A percentile compares a stretch with the other conserved stretches of the same genome.
These are phyloP conservation scores for Leptodontidium sp. DNA, from an alignment of 2,329 filamentous ascomycete genomes.

Conservation along the genomic window DNA sequence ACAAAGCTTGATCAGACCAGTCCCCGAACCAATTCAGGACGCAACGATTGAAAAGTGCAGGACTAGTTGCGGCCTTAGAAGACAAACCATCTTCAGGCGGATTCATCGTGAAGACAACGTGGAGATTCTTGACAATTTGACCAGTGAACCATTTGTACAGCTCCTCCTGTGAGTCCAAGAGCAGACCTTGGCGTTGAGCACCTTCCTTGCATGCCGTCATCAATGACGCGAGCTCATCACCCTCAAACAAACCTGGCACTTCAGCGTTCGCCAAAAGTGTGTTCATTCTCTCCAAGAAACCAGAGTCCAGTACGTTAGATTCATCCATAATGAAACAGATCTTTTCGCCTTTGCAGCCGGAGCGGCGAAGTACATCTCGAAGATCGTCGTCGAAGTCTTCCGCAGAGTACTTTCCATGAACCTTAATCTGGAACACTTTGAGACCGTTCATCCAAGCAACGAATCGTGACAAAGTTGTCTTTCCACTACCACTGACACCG, in stretches of 20 bases:
- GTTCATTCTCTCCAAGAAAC: constrained; percentile 99
- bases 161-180: constrained; percentile 97
- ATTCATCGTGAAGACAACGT: constrained; percentile 99
- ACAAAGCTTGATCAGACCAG: constrained; percentile 98
- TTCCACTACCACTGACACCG: constrained; percentile 97
- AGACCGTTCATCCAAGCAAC: constrained; percentile 99
- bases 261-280: constrained; percentile 98
- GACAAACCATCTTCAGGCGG: constrained; percentile 93
- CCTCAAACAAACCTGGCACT: constrained; percentile 97
- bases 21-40: constrained; percentile 99
- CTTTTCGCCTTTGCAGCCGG: constrained; percentile 98
- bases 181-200: constrained; percentile 91
- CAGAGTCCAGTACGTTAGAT: constrained; percentile 96
- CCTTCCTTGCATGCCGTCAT: constrained; percentile 99
- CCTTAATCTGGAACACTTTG: constrained; percentile 99
- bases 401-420: constrained; percentile 96
- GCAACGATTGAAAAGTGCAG: constrained; percentile 98
- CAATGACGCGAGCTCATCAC: constrained; percentile 96
- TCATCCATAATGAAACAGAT: constrained; percentile 99
- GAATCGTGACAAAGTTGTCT: constrained; percentile 96
- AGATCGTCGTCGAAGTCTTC: constrained; percentile 99
- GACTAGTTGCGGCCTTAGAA: constrained; percentile 96
- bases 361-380: constrained; percentile 88
- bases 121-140: constrained; percentile 98
- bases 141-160: constrained; percentile 99